These are phyloP conservation scores for Gigaspora rosea DNA, from an alignment of 192 early-diverging fungal species.

Conservation along the genomic window DNA sequence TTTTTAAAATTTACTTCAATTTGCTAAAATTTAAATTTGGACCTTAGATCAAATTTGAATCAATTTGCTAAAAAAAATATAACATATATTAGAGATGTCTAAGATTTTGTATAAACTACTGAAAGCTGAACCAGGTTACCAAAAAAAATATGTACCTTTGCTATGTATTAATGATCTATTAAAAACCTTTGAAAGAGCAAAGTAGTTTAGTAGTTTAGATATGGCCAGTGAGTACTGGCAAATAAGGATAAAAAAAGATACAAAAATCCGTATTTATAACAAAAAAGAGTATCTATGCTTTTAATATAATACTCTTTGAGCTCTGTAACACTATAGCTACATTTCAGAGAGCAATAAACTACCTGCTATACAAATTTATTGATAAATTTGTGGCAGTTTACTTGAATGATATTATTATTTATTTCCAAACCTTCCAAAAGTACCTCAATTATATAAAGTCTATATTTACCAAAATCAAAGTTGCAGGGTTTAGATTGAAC, in stretches of 20 bases:
- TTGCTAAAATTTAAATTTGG: no score
- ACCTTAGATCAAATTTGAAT: no score
- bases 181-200: slow-evolving; percentile 34
- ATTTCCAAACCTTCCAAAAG: slow-evolving; percentile 35
- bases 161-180: slow-evolving; percentile 51
- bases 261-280: slow-evolving; percentile 38
- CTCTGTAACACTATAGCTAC: slow-evolving; percentile 45
- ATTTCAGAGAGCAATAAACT: slow-evolving; percentile 44
- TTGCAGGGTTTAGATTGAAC: not conserved
- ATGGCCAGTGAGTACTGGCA: slow-evolving; percentile 34
- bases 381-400: slow-evolving; percentile 41
- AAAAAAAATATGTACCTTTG: slow-evolving; percentile 43
- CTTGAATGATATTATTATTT: slow-evolving; percentile 49
- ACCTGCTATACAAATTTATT: slow-evolving; percentile 35
- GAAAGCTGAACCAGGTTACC: slow-evolving; percentile 46
- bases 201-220: slow-evolving; percentile 45
- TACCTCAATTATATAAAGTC: slow-evolving; percentile 33
- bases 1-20: no score
- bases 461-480: not conserved
- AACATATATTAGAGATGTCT: no score
- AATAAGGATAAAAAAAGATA: slow-evolving; percentile 23
- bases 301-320: slow-evolving; percentile 41
- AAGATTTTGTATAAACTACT: not conserved
- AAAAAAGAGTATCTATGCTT: slow-evolving; percentile 40
- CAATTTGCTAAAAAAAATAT: no score